These are phyloP conservation scores for Acanthamoeba culbertsoni DNA, from an alignment of 208 protist species.

Conservation along the genomic window DNA sequence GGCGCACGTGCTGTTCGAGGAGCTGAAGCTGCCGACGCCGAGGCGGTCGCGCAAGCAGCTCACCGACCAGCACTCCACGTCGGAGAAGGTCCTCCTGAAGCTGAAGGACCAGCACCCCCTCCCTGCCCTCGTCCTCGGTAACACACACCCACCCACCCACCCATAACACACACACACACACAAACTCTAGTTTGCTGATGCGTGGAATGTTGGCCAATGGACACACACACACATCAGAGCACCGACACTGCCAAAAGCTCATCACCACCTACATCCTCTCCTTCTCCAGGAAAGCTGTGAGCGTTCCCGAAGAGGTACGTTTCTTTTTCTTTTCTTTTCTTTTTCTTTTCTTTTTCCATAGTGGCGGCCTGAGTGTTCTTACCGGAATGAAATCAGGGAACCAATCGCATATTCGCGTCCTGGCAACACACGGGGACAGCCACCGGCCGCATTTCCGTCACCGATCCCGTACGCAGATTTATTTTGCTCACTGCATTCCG, in stretches of 20 bases:
- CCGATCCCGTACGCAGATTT: neutral
- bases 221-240: neutral
- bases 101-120: neutral
- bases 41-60: neutral
- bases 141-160: neutral
- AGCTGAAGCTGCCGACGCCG: slow-evolving; percentile 50
- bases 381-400: no score
- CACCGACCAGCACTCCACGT: neutral
- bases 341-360: neutral
- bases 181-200: no score
- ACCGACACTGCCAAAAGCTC: slow-evolving; percentile 30
- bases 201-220: neutral
- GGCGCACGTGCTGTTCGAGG: slow-evolving; percentile 40
- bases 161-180: neutral
- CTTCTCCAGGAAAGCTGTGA: slow-evolving; percentile 21
- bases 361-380: neutral
- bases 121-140: neutral
- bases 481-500: neutral
- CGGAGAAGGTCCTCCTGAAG: neutral
- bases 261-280: slow-evolving; percentile 36
- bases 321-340: no score
- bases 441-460: neutral
- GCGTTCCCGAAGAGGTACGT: neutral
- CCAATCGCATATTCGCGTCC: neutral
- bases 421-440: slow-evolving; percentile 38